A percentile compares a stretch with the other conserved stretches of the same genome.
Conservation (phyloP, 441 rosid genomes). For the Mallotus japonicus region DNA sequence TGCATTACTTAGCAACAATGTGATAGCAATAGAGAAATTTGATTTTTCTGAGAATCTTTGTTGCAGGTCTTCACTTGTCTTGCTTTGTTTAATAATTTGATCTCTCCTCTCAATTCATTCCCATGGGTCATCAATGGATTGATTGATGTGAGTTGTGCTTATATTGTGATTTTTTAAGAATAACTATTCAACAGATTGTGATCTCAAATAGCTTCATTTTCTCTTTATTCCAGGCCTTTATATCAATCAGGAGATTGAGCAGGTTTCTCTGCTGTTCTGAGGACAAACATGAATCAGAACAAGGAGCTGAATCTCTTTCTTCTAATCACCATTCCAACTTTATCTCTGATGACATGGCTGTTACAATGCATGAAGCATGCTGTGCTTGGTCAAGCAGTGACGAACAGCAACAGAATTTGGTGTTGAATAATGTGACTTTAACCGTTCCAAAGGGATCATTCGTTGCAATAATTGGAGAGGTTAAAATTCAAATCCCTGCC, state of each 20-base stretch:
- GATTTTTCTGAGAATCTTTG: slow-evolving; percentile 23
- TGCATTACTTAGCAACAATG: not conserved
- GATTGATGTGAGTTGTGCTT: slow-evolving; percentile 72
- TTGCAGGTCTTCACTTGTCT: slow-evolving; percentile 94
- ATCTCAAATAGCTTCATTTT: slow-evolving; percentile 17
- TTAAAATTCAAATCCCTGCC: slow-evolving; percentile 24
- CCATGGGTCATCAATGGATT: slow-evolving; percentile 98
- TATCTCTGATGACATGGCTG: slow-evolving; percentile 45
- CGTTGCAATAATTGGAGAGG: slow-evolving; percentile 90
- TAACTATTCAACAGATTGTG: slow-evolving; percentile 13
- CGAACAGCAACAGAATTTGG: slow-evolving; percentile 44
- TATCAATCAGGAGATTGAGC: slow-evolving; percentile 81
- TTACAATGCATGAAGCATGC: slow-evolving; percentile 58
- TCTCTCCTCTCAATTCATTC: slow-evolving; percentile 93
- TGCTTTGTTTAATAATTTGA: slow-evolving; percentile 81
- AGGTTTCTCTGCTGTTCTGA: slow-evolving; percentile 73
- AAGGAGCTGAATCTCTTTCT: slow-evolving; percentile 25
- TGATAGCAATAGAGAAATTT: slow-evolving; percentile 14
- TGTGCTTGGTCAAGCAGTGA: slow-evolving; percentile 66
- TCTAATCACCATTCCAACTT: slow-evolving; percentile 34
- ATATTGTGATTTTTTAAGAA: slow-evolving; percentile 18
- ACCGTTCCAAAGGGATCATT: slow-evolving; percentile 64
- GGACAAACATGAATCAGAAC: slow-evolving; percentile 31
- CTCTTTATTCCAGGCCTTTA: slow-evolving; percentile 56
- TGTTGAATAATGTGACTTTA: slow-evolving; percentile 56